Conservation (phyloP, 179 eudicot species). For the Heliamphora pulchella region DNA sequence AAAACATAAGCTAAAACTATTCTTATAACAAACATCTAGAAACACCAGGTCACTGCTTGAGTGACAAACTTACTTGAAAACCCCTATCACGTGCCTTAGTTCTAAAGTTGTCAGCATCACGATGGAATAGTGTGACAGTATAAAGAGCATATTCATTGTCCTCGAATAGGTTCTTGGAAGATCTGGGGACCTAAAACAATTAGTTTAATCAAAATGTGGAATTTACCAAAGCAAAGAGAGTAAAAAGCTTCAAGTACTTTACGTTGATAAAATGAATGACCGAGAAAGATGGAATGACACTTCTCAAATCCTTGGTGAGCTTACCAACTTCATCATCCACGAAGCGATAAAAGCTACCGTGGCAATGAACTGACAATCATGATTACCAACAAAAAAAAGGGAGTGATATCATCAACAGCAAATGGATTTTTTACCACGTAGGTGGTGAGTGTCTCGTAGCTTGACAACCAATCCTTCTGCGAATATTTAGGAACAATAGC, state of each 20-base stretch:
- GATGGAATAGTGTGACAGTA: conserved; percentile 70
- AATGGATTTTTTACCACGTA: conserved; percentile 61
- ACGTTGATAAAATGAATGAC: neutral
- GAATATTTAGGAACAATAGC: conserved; percentile 90
- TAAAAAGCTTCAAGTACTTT: neutral
- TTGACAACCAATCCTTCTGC: conserved; percentile 92
- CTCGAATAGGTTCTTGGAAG: conserved; percentile 84
- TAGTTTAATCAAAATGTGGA: conserved; percentile 25
- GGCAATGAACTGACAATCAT: neutral
- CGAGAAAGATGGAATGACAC: neutral
- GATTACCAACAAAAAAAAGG: neutral
- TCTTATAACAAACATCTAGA: neutral
- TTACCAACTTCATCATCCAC: neutral
- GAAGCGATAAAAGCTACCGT: neutral
- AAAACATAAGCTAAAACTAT: conserved; percentile 2
- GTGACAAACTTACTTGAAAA: conserved; percentile 58
- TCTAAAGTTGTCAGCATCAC: conserved; percentile 92
- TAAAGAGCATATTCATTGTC: conserved; percentile 98
- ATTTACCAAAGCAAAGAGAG: conserved; percentile 10
- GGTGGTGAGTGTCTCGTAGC: conserved; percentile 85
- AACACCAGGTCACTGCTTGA: neutral
- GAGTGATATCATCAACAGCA: neutral
- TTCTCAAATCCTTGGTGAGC: neutral
- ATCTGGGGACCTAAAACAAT: conserved; percentile 86
- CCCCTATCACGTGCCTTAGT: conserved; percentile 88